phyloP scores from a whole-genome alignment of 73 alveolate species.

The Effrenium voratum region DNA sequence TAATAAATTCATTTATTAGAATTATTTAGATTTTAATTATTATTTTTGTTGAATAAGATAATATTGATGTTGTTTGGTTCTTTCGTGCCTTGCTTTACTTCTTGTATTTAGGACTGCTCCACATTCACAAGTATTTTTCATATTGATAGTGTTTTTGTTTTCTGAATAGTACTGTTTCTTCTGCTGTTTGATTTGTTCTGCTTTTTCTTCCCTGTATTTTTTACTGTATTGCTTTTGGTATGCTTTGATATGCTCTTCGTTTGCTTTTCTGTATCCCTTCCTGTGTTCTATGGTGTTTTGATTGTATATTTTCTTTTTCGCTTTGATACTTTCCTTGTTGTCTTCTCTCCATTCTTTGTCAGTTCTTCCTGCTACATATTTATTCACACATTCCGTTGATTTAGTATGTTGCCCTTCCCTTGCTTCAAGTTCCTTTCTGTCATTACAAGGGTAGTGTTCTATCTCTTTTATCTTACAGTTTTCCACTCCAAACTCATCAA shows the following conservation, averaged over 20 bases:
- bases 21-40: no score
- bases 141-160: background rate
- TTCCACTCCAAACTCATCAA: background rate
- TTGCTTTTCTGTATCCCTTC: background rate
- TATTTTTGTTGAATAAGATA: no score
- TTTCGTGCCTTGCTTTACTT: background rate
- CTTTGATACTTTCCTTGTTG: no score
- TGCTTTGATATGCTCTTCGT: background rate
- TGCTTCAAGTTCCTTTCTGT: no score
- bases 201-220: background rate
- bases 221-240: background rate
- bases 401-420: no score
- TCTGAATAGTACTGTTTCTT: background rate
- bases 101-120: background rate
- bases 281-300: background rate
- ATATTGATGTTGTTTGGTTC: background rate
- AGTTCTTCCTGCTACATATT: conserved; percentile 1
- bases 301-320: no score
- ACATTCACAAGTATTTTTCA: background rate
- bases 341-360: no score
- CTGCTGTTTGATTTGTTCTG: background rate
- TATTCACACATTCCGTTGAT: background rate
- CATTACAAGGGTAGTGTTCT: no score
- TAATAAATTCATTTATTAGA: no score
- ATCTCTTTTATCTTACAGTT: no score